phyloP scores from a whole-genome alignment of 345 rosid genomes.

The Eutrema yunnanense region DNA sequence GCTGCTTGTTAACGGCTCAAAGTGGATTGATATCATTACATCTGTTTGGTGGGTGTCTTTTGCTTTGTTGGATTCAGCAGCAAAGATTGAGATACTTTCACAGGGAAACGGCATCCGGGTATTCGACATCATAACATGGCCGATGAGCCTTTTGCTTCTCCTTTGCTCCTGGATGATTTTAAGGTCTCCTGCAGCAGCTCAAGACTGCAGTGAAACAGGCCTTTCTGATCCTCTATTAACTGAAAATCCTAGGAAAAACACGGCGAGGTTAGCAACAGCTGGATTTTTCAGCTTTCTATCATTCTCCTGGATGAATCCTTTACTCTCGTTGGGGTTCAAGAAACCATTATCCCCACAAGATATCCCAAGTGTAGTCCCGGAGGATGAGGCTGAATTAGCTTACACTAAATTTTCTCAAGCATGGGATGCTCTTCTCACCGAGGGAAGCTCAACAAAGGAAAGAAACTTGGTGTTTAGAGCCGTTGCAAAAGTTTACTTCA shows the following conservation, averaged over 20 bases:
- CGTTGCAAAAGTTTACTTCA: constrained; percentile 40
- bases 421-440: constrained; percentile 39
- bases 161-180: constrained; percentile 47
- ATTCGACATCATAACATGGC: constrained; percentile 42
- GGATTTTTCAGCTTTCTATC: constrained; percentile 43
- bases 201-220: constrained; percentile 11
- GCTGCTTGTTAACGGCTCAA: constrained; percentile 45
- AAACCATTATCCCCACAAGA: constrained; percentile 54
- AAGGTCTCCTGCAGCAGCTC: constrained; percentile 10
- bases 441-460: constrained; percentile 13
- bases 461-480: constrained; percentile 47
- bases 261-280: constrained; percentile 34
- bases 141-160: constrained; percentile 46
- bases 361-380: constrained; percentile 46
- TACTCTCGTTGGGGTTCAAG: constrained; percentile 50
- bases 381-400: constrained; percentile 55
- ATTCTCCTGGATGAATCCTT: constrained; percentile 65
- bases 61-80: constrained; percentile 40
- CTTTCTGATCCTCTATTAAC: constrained; percentile 45
- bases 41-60: constrained; percentile 69
- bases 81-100: constrained; percentile 32
- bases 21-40: constrained; percentile 35
- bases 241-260: constrained; percentile 18
- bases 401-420: constrained; percentile 46
- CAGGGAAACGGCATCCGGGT: constrained; percentile 29